Evolutionary conservation across 441 rosid species (phyloP), one percentile per base, ranked within the genome.

Genomic region (Biscutella laevigata): DNA sequence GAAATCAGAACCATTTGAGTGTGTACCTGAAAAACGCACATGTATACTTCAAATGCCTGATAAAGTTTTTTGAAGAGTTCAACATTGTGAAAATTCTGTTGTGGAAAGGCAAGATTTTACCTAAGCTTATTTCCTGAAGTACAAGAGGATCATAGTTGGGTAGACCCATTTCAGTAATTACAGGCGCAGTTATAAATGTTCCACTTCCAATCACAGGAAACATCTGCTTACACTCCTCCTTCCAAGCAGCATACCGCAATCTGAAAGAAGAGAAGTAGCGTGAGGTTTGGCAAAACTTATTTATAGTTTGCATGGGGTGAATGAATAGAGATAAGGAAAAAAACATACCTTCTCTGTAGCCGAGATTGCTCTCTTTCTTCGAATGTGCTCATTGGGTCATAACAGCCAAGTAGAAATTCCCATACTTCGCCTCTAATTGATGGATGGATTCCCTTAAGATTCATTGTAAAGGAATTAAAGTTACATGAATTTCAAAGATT

Each of bases 391-490:
- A 47, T 71, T 16, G 95, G 82, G 40, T 83, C 87, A 79, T 72
- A 91, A 70, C 98, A 91, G 33, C 85, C 88, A 38, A 91, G 95
- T 29, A 91, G 73, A 57, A 88, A 85, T 59, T 91, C 98, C 98
- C 98, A 91, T 10, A 91, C 98, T 76, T 91, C 88, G 39, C 94
- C 98, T 80, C 96, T 83, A 50, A 91, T 91, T 22, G 86, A 70
- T 54, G 98, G 98, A 79, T 91, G 96, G 43, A 91, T 71, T 43
- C 95, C 98, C 98, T 91, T 28, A 7, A 62, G 35, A 43, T 13
- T 1, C 0, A 15, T 26, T 36, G 34, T 16, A 8, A n/a, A 5
- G 1, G n/a, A 53, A 13, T 30, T 38, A 11, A 36, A 32, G 27
- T 17, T 44, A 21, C 16, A 21, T 0, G 8, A 20, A 14, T 21